Base-by-base conservation (phyloP, 2,329 filamentous ascomycete species). In the Venturia aucupariae region DNA sequence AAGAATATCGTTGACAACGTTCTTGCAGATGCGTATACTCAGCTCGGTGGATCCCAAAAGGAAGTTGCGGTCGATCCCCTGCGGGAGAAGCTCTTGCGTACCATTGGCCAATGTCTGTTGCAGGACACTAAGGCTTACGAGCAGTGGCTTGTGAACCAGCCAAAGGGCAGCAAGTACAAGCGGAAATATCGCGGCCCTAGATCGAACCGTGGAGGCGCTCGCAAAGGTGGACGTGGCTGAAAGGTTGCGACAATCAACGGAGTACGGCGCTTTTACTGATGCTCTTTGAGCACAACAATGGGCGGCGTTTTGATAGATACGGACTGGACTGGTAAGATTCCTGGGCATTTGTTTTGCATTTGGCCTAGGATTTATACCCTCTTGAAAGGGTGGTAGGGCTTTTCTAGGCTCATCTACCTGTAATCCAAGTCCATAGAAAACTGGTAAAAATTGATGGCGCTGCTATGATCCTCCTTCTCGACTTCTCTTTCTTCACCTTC, bases 1-100 rank as follows among this genome's bases (percentile, higher is more conserved):
- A 60, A 60, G 27, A 44, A 60, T 11, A 19, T 44, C 38, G 24
- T 60, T n/a, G 59, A 60, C n/a, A 60, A 41, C 10, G 22, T 42
- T 30, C 41, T 60, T 27, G 59, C 59, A 17, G 41, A 60, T 42
- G 59, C 59, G 4, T 60, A 57, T 19, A n/a, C 5, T 17, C 51
- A 35, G 51, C 51, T 60, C 35, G 35, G 35, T 60, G 35, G 41
- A 6, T n/a, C 17, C 15, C 32, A 15, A 8, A 42, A 60, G 59
- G n/a, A 60, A 1, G 27, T 42, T n/a, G 59, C 41, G 15, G 35
- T 27, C 24, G 35, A 60, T 13, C 35, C 35, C 27, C 4, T 60
- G 17, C 35, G 59, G 2, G 41, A 60, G 22, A 60, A 60, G 35
- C 15, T 60, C 6, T 32, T 17, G 11, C 10, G 15, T 42, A 17